Base-by-base conservation (phyloP, 495 filamentous ascomycete species). In the Trichocladium antarcticum region DNA sequence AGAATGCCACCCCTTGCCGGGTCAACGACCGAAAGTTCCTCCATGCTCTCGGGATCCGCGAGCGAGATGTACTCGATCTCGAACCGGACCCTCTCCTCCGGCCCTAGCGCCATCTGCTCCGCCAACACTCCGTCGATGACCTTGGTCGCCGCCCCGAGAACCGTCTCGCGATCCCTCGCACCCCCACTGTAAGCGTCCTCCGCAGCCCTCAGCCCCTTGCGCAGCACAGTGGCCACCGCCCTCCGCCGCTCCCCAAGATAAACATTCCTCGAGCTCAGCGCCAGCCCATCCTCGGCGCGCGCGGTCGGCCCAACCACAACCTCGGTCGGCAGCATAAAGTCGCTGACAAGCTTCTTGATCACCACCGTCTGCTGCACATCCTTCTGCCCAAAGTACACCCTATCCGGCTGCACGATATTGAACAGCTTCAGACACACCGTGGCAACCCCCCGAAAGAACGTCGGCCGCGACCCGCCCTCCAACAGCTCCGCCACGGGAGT, bases 341-440 rank as follows among this genome's bases (percentile, higher is more conserved):
- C 92, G 53, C 77, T 68, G 3, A 96, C 85, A 79, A 99, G 77
- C 7, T 84, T 77, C 63, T 77, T 79, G 58, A 99, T 85, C 6
- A 99, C 76, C 7, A 90, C 85, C 0, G 87, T 93, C 68, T 99
- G 92, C 67, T 99, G 92, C 15, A 96, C 79, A 58, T 99, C 92
- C 69, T 99, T 97, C 68, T 97, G 93, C 1, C 92, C 92, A 66
- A 99, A 96, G 62, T 95, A 99, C 1, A 89, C 93, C 37, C 78
- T 78, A 36, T 94, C 86, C 2, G 92, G 87, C 55, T 80, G 75
- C 34, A 88, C 82, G 41, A 90, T 86, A 60, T 96, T 97, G 68
- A 98, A 92, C 19, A 98, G 69, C 73, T 98, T 98, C 82, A 88
- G 90, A 68, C 88, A 95, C 10, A 98, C 84, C 10, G 93, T 97